Base-by-base conservation (phyloP, 1,139 yeast genomes). In the Candida labiduridarum region DNA sequence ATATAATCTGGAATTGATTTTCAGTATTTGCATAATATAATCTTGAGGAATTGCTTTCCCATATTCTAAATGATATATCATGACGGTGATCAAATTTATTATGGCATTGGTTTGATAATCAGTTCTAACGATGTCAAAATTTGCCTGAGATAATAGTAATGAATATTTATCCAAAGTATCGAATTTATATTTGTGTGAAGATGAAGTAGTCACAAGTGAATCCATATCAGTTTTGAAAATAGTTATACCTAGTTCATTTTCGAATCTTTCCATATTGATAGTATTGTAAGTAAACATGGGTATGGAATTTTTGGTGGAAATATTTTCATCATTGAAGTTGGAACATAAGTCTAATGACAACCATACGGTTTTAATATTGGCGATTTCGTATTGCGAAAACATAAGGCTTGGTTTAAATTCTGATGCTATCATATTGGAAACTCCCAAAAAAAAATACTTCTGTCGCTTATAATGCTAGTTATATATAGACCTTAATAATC, bases 1-100 rank as follows among this genome's bases (percentile, higher is more conserved):
- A 54, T 61, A 63, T 16, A 68, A 51, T 40, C 71, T 49, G 6
- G 56, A 47, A 47, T 63, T 62, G 34, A 57, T 52, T 41, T 65
- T 61, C 33, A 62, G 53, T 16, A 58, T 29, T 38, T 47, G 45
- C 3, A 44, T 44, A n/a, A 54, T 40, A 19, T 50, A 55, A 11
- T 44, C 35, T 10, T 50, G 47, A 14, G 65, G 62, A 36, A 56
- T 40, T 25, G 41, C 49, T 40, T 53, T 55, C 50, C 58, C 56
- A 40, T 46, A 47, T 35, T 61, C 60, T 30, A 63, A 51, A 36
- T 57, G 54, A 44, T 54, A 45, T 30, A 65, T 57, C 48, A 64
- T 54, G 19, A 56, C 48, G 4, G 63, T 53, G 9, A 65, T 48
- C 22, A 64, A 51, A 30, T 64, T 59, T 12, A 65, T 53, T 48